phyloP scores from a whole-genome alignment of 163 green algal genomes.

The Chlamydomonas reinhardtii region DNA sequence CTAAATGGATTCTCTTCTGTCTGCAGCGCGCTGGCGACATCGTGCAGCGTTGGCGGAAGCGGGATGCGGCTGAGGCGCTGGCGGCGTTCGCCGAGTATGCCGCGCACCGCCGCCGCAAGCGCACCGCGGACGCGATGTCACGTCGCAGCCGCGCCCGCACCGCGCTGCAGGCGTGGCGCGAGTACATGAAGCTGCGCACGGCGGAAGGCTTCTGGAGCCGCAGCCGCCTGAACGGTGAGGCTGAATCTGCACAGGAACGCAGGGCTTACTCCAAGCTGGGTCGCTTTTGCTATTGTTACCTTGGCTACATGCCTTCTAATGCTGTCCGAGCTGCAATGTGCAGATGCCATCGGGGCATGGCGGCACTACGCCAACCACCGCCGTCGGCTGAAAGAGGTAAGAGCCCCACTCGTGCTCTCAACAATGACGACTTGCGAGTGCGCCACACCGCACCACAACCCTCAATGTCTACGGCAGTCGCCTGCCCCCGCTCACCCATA shows the following conservation, averaged over 20 bases:
- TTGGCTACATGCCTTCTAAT: too few relatives aligned
- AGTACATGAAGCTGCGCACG: background rate
- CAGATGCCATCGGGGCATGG: background rate
- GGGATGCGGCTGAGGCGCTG: conserved; percentile 12
- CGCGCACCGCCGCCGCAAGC: conserved; percentile 9
- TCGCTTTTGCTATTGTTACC: too few relatives aligned
- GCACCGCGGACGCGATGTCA: background rate
- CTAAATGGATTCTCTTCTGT: background rate
- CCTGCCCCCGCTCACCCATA: too few relatives aligned
- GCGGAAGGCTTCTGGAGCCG: conserved; percentile 15
- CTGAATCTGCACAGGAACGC: too few relatives aligned
- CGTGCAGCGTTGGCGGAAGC: conserved; percentile 2
- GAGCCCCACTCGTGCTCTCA: too few relatives aligned
- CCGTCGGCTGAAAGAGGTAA: background rate
- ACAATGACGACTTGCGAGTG: too few relatives aligned
- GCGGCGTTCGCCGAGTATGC: conserved; percentile 5
- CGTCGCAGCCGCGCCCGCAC: background rate
- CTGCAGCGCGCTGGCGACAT: conserved; percentile 15
- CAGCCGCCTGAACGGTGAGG: conserved; percentile 7
- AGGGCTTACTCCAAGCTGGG: too few relatives aligned
- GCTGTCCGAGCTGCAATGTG: background rate
- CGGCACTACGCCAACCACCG: background rate
- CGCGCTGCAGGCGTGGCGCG: conserved; percentile 10
- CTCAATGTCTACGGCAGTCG: too few relatives aligned
- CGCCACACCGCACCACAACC: too few relatives aligned